Conservation (phyloP, 805 yeast species). For the Wickerhamiella qilinensis region DNA sequence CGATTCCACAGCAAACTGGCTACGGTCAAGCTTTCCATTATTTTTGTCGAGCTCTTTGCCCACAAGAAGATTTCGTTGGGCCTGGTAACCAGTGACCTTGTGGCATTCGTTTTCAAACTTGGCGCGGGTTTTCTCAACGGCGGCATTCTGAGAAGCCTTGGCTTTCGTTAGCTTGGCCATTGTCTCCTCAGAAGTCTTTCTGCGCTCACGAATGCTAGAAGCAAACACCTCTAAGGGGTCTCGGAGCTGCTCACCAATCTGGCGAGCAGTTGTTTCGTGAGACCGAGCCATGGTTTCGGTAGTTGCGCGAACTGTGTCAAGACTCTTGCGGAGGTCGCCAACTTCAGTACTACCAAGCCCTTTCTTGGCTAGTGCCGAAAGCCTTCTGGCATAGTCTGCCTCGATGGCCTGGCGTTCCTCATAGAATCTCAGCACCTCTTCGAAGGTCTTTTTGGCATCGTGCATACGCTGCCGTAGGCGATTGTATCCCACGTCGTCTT, state of each 20-base stretch:
- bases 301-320: constrained; percentile 42
- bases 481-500: constrained; percentile 43
- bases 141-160: constrained; percentile 23
- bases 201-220: constrained; percentile 33
- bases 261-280: constrained; percentile 36
- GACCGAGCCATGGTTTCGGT: constrained; percentile 42
- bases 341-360: constrained; percentile 40
- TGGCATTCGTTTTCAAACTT: constrained; percentile 43
- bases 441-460: constrained; percentile 42
- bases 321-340: constrained; percentile 41
- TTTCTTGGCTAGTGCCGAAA: constrained; percentile 35
- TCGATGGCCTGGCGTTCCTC: constrained; percentile 45
- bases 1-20: constrained; percentile 27
- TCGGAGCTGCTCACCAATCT: constrained; percentile 34
- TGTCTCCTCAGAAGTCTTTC: constrained; percentile 40
- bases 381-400: constrained; percentile 48
- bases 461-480: constrained; percentile 40
- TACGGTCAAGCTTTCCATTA: constrained; percentile 37
- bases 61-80: constrained; percentile 51
- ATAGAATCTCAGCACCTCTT: constrained; percentile 32
- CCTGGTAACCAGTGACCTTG: constrained; percentile 39
- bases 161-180: constrained; percentile 38
- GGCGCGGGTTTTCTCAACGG: constrained; percentile 23
- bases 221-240: constrained; percentile 39
- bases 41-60: constrained; percentile 56